Evolutionary conservation across 805 yeast species (phyloP).

Genomic region (Candida krabiensis): DNA sequence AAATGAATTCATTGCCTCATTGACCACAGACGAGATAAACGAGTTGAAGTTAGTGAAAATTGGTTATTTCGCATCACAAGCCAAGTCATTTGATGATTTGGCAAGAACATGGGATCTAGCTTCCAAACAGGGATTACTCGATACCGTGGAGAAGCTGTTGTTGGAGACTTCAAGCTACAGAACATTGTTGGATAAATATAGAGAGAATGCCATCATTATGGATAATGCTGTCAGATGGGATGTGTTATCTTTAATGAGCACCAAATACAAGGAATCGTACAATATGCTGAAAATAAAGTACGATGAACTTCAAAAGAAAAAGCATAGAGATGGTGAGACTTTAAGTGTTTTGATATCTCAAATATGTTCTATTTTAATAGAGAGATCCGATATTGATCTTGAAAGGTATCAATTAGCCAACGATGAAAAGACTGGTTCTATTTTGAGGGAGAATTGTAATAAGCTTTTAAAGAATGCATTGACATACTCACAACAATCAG

Average conservation of each 20-base stretch:
- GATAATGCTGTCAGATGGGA: constrained; percentile 37
- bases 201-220: constrained; percentile 8
- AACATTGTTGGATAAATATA: constrained; percentile 39
- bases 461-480: constrained; percentile 47
- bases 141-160: constrained; percentile 38
- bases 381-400: constrained; percentile 52
- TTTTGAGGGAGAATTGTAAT: constrained; percentile 40
- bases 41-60: constrained; percentile 36
- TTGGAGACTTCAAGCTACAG: constrained; percentile 45
- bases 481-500: constrained; percentile 43
- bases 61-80: constrained; percentile 30
- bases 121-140: constrained; percentile 20
- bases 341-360: constrained; percentile 31
- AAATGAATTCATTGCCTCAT: constrained; percentile 27
- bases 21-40: constrained; percentile 29
- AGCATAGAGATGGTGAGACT: constrained; percentile 17
- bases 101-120: constrained; percentile 35
- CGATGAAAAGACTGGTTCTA: constrained; percentile 30
- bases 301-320: constrained; percentile 17
- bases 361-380: constrained; percentile 44
- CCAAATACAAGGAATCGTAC: constrained; percentile 39
- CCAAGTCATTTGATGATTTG: constrained; percentile 29
- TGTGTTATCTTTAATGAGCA: constrained; percentile 38
- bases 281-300: constrained; percentile 29
- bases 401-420: constrained; percentile 42